Conservation (phyloP, 176 grass and related monocot genomes). For the Carex kokanica region DNA sequence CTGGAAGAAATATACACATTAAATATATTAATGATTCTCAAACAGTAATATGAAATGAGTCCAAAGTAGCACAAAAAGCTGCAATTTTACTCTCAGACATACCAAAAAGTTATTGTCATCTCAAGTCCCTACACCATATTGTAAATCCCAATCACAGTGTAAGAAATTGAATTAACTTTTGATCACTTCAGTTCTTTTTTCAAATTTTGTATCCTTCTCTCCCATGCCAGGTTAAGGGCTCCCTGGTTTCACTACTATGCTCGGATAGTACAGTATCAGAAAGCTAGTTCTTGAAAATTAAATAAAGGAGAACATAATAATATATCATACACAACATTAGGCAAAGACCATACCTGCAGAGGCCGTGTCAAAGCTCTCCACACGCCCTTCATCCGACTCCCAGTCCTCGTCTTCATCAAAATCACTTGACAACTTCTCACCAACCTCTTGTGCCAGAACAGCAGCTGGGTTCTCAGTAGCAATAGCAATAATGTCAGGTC, state of each 20-base stretch:
- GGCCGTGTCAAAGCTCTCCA: constrained; percentile 37
- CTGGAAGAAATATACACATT: not conserved
- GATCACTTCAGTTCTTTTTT: not conserved
- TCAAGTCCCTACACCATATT: not conserved
- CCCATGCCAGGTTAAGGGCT: not conserved
- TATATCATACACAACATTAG: constrained; percentile 7
- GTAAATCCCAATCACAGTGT: not conserved
- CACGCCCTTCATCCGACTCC: constrained; percentile 26
- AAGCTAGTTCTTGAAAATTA: not conserved
- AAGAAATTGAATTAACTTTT: not conserved
- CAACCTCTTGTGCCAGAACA: constrained; percentile 45
- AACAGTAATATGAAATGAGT: not conserved
- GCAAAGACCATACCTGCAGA: constrained; percentile 48
- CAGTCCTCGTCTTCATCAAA: constrained; percentile 25
- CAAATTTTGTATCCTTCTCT: not conserved
- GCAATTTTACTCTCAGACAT: not conserved
- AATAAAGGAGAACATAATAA: not conserved
- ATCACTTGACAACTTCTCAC: constrained; percentile 54
- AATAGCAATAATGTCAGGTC: constrained; percentile 76
- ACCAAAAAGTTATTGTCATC: not conserved
- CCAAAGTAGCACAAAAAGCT: not conserved
- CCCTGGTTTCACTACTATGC: not conserved
- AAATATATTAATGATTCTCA: not conserved
- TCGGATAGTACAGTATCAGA: not conserved
- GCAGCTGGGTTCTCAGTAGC: constrained; percentile 56